Conservation (phyloP, 75 land plant genomes). For the Cunninghamia lanceolata region DNA sequence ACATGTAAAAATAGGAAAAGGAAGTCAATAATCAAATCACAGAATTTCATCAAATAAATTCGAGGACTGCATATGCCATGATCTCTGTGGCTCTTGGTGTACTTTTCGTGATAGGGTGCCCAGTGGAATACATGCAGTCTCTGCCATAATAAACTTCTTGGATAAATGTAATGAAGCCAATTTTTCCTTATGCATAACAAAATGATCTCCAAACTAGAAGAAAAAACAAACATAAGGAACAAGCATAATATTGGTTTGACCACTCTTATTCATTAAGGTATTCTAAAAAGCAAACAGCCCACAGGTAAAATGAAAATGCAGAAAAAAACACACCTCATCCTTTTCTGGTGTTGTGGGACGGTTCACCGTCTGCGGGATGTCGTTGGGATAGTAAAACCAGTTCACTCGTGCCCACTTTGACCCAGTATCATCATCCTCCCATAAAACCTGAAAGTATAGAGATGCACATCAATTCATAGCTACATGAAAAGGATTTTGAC, state of each 20-base stretch:
- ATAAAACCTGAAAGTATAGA: constrained; percentile 43
- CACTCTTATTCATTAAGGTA: not conserved
- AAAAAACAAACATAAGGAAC: not conserved
- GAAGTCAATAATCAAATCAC: not conserved
- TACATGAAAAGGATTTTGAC: not conserved
- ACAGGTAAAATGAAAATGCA: not conserved
- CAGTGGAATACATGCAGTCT: not conserved
- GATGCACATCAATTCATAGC: not conserved
- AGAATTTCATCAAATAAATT: not conserved
- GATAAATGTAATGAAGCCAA: not conserved
- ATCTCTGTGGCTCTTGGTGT: not conserved
- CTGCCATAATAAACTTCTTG: not conserved
- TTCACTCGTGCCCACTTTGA: constrained; percentile 56
- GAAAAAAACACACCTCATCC: constrained; percentile 47
- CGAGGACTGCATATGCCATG: not conserved
- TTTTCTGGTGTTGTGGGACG: constrained; percentile 51
- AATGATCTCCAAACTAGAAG: not conserved
- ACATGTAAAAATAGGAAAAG: too few relatives aligned
- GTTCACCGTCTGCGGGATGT: constrained; percentile 53
- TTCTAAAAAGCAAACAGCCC: not conserved
- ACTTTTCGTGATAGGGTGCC: not conserved
- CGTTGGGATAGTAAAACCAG: constrained; percentile 62
- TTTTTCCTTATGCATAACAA: not conserved
- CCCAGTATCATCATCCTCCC: constrained; percentile 57
- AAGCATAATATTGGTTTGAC: not conserved